Evolutionary conservation across 345 rosid species (phyloP).

Genomic region (Moricandia arvensis): DNA sequence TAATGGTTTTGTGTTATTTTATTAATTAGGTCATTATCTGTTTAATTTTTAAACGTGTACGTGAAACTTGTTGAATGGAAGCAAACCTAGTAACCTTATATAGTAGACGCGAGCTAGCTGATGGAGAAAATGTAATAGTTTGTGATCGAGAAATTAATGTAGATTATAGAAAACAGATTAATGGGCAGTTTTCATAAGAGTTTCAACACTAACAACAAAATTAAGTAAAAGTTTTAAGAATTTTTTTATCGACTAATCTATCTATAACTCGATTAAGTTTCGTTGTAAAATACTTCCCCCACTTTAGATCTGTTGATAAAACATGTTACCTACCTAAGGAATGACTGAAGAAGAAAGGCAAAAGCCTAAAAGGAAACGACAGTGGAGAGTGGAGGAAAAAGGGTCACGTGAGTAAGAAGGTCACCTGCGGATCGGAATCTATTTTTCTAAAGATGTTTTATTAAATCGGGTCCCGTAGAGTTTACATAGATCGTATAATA

Average conservation of each 20-base stretch:
- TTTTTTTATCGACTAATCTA: background rate
- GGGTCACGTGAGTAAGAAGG: conserved; percentile 47
- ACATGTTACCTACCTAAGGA: conserved; percentile 16
- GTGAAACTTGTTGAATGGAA: background rate
- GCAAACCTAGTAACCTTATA: background rate
- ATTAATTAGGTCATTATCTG: background rate
- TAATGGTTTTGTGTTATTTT: background rate
- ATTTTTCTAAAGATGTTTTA: conserved; percentile 16
- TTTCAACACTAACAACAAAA: background rate
- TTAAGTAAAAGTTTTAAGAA: background rate
- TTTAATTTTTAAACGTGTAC: background rate
- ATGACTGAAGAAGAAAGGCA: conserved; percentile 22
- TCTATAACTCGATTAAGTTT: background rate
- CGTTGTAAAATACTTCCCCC: background rate
- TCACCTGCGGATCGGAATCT: conserved; percentile 48
- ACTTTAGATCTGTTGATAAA: conserved; percentile 14
- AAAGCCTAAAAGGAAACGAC: conserved; percentile 23
- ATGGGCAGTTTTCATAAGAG: background rate
- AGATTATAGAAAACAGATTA: background rate
- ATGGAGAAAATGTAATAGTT: background rate
- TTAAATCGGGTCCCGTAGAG: no score
- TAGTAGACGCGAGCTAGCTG: background rate
- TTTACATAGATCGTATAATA: background rate
- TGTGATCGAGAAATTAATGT: background rate
- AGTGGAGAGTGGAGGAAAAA: conserved; percentile 13